phyloP scores from a whole-genome alignment of 2,329 filamentous ascomycete species.

The Aureobasidium sp. region DNA sequence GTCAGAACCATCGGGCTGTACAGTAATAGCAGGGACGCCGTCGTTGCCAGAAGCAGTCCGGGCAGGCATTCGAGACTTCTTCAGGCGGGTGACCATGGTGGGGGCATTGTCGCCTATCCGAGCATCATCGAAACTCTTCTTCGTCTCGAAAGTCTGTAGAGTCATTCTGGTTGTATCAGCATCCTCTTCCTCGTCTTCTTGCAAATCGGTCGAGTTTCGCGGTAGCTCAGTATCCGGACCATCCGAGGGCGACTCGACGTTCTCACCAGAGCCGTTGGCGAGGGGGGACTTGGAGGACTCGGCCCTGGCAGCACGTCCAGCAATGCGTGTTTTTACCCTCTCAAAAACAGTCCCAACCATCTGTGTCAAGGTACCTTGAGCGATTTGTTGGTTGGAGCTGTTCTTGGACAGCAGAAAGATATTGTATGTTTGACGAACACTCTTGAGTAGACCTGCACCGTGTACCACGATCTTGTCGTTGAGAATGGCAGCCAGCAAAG shows the following conservation, averaged over 20 bases:
- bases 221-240: constrained; percentile 28
- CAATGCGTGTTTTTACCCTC: constrained; percentile 74
- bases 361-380: constrained; percentile 91
- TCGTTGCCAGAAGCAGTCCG: constrained; percentile 29
- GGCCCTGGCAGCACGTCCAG: constrained; percentile 73
- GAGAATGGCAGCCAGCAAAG: constrained; percentile 83
- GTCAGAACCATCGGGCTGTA: constrained; percentile 34
- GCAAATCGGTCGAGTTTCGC: constrained; percentile 17
- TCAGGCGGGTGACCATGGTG: constrained; percentile 55
- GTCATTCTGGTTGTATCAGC: constrained; percentile 51
- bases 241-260: constrained; percentile 20
- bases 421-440: constrained; percentile 96
- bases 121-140: constrained; percentile 57
- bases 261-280: constrained; percentile 23
- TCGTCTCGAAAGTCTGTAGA: constrained; percentile 59
- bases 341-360: constrained; percentile 99
- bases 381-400: constrained; percentile 90
- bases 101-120: constrained; percentile 58
- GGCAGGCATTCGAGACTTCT: constrained; percentile 35
- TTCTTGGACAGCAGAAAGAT: constrained; percentile 94
- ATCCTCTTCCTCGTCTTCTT: constrained; percentile 30
- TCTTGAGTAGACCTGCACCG: constrained; percentile 89
- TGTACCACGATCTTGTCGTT: constrained; percentile 99
- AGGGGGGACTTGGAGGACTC: constrained; percentile 40
- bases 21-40: constrained; percentile 30